Evolutionary conservation across 257 asterid species (phyloP), one percentile per base, ranked within the genome.

Genomic region (Mitragyna speciosa): DNA sequence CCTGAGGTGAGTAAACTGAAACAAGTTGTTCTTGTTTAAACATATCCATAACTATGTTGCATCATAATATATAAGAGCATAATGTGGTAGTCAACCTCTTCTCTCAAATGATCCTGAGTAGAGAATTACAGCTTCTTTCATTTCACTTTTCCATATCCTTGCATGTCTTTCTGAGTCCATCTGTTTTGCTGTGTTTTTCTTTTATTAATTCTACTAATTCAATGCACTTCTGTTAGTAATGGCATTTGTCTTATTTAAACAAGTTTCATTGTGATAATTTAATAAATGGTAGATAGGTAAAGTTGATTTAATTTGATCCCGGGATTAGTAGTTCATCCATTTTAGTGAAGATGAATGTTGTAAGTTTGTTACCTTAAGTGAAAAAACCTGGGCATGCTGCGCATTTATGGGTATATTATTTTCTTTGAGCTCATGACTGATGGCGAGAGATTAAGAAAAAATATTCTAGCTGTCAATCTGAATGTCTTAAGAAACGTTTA

Each of bases 1-100:
- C 91, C 98, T 68, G 99, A 95, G 99, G 99, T 95, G 84, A 22
- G 86, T 41, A 54, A 69, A 47, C 14, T 47, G 45, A 28, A 20
- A 1, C 22, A 56, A 20, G 11, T 63, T 33, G 16, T 63, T 20
- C 26, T 83, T 70, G 31, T 30, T 75, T 76, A 76, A 31, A 78
- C 47, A 24, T 68, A 47, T 19, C 30, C 74, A 76, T 72, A 12
- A 47, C 33, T 63, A 6, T 33, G 31, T 30, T 58, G 22, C 24
- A 36, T 4, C 0, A 9, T 20, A 7, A n/a, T 24, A n/a, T 2
- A 24, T 47, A 33, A 12, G n/a, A 24, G n/a, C 24, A 19, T 30
- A 12, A 8, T 56, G n/a, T 56, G 10, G 28, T 75, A 75, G 17
- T 36, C 12, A 16, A 36, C 33, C n/a, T 20, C 4, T 36, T 70